These are phyloP conservation scores for Aspergillus terreus DNA, from an alignment of 2,329 filamentous ascomycete genomes.

Conservation along the genomic window DNA sequence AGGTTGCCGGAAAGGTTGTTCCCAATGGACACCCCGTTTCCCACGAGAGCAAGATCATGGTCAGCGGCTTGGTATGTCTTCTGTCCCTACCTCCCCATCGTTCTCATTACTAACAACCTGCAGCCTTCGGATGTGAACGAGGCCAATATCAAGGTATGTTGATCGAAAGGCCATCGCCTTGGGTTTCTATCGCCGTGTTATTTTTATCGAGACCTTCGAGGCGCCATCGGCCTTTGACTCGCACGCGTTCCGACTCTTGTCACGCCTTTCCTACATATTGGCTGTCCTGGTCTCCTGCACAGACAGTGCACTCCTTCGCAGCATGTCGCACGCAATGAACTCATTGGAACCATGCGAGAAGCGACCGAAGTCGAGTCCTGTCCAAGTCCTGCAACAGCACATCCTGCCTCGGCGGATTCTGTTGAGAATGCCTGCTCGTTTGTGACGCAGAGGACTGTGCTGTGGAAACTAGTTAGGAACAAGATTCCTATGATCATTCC, in stretches of 20 bases:
- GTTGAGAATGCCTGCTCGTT: slow-evolving; percentile 42
- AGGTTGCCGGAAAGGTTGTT: slow-evolving; percentile 47
- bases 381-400: slow-evolving; percentile 49
- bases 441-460: slow-evolving; percentile 29
- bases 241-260: slow-evolving; percentile 26
- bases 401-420: slow-evolving; percentile 33
- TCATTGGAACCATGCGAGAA: slow-evolving; percentile 27
- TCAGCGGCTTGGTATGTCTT: slow-evolving; percentile 91
- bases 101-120: not conserved
- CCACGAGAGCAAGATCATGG: slow-evolving; percentile 92
- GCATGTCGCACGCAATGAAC: slow-evolving; percentile 24
- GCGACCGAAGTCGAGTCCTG: slow-evolving; percentile 54
- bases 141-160: slow-evolving; percentile 99
- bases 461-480: slow-evolving; percentile 22
- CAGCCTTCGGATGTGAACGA: slow-evolving; percentile 96
- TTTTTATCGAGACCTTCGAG: slow-evolving; percentile 38
- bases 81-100: not conserved
- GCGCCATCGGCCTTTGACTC: slow-evolving; percentile 31
- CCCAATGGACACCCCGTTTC: slow-evolving; percentile 62
- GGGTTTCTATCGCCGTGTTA: slow-evolving; percentile 67
- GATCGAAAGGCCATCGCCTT: slow-evolving; percentile 71
- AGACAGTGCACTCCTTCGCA: slow-evolving; percentile 35
- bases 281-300: slow-evolving; percentile 26
- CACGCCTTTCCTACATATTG: slow-evolving; percentile 21
- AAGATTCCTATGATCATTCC: slow-evolving; percentile 17